Conservation (phyloP, 2,329 filamentous ascomycete genomes). For the Elsinoe perseae region DNA sequence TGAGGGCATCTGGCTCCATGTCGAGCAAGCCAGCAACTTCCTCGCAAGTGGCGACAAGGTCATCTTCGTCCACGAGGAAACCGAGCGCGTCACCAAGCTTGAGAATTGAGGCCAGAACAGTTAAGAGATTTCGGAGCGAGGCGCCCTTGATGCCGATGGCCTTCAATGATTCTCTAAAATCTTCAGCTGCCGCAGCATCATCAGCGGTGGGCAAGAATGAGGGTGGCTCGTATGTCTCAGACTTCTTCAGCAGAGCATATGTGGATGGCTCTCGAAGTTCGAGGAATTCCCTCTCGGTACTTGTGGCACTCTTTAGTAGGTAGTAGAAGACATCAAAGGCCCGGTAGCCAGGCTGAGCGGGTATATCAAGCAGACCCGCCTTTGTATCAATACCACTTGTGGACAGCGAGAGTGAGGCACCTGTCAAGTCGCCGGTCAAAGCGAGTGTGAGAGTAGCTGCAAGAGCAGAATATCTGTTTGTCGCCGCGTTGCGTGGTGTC, state of each 20-base stretch:
- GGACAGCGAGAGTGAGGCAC: constrained; percentile 68
- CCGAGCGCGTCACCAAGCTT: constrained; percentile 89
- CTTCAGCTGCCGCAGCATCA: constrained; percentile 84
- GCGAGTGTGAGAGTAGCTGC: constrained; percentile 75
- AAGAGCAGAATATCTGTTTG: constrained; percentile 70
- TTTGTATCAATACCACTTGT: constrained; percentile 80
- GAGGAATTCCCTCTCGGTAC: constrained; percentile 81
- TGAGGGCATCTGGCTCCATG: constrained; percentile 74
- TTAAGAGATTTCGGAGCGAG: constrained; percentile 73
- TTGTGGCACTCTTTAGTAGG: constrained; percentile 83
- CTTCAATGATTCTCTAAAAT: constrained; percentile 80
- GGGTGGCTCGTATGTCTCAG: constrained; percentile 77
- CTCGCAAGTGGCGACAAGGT: constrained; percentile 77
- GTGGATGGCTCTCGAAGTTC: constrained; percentile 67
- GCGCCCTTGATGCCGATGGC: constrained; percentile 89
- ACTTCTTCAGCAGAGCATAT: constrained; percentile 73
- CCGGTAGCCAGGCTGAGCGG: constrained; percentile 70
- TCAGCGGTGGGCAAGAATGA: constrained; percentile 87
- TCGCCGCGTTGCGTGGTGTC: constrained; percentile 81
- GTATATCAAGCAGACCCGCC: constrained; percentile 71
- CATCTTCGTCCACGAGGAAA: constrained; percentile 75
- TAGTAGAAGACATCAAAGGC: constrained; percentile 99
- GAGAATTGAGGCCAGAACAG: constrained; percentile 73
- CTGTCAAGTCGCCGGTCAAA: constrained; percentile 69
- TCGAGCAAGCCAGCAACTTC: constrained; percentile 83